Evolutionary conservation across 2,329 filamentous ascomycete species (phyloP), one percentile per base, ranked within the genome.

Genomic region (Fusarium albosuccineum): DNA sequence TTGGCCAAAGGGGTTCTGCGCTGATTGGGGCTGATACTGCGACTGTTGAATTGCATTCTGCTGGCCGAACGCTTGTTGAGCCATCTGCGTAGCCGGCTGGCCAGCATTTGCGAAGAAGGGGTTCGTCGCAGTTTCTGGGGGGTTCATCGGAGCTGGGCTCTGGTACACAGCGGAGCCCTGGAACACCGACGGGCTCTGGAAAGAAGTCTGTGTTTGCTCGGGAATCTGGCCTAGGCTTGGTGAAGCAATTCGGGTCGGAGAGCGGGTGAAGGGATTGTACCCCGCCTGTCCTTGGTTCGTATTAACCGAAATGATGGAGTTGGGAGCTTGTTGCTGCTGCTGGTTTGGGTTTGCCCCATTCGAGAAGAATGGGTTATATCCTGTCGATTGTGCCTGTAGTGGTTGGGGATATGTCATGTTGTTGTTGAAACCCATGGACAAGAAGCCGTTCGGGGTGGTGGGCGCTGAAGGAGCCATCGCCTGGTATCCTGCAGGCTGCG

Each of bases 341-440:
- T 75, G 75, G 13, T 71, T 50, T 61, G 64, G 74, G 45, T 76
- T 77, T 33, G 75, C 73, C 27, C 79, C 73, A 22, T 80, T 79
- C 13, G 78, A 69, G 52, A 87, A 77, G 72, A 87, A 88, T 0
- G 86, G 85, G 62, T 88, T 88, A 68, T 86, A 84, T 54, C 79
- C 79, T 5, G 81, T 78, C 36, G 76, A 75, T 60, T 78, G 75
- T 16, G 76, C 72, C 55, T 84, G 83, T 37, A 78, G 60, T 22
- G 75, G 73, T 40, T 75, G 76, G 9, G 81, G 78, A 57, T 83
- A 85, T 10, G 78, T 79, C 70, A 83, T 82, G 71, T 75, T 82
- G 70, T 74, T 80, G 64, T 80, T 81, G 56, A 83, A 83, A 7
- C 75, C 68, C 59, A 79, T 68, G 9, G 77, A 72, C 46, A 78